Evolutionary conservation across 371 early-diverging fungal genomes (phyloP), one percentile per base, ranked within the genome.

Genomic region (Batrachochytrium dendrobatidis): DNA sequence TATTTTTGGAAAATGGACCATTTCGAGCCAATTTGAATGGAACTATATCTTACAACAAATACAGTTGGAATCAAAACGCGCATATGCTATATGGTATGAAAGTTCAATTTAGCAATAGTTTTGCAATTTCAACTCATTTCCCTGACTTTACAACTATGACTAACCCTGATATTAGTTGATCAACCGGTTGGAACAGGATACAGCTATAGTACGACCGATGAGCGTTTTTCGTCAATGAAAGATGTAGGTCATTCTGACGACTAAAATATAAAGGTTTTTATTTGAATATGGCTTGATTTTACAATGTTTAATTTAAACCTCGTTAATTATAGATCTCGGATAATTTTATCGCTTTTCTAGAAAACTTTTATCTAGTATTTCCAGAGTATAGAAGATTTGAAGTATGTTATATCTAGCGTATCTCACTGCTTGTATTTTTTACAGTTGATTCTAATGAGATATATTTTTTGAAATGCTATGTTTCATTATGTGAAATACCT

Each of bases 141-240:
- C 51, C 45, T 24, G 22, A 46, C 18, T 71, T 56, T 53, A 2
- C 26, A 22, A 35, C 30, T 5, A 53, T 3, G 17, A 53, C 53
- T 34, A 50, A 55, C 0, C 35, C 61, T 34, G 58, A 58, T 15
- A 56, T n/a, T 68, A 86, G 89, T 92, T 44, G 93, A 92, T 67
- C 91, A 91, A 57, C 93, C 93, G 24, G 82, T 86, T 15, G 90
- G 90, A 15, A 90, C 91, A 22, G 93, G 93, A 3, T 87, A 86
- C 34, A 86, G 86, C 63, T 83, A 77, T 63, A 71, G 74, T 44
- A 62, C 74, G 69, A 73, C 20, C 3, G 46, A 26, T 26, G 46
- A 45, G 46, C 26, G 5, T 26, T 3, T 3, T 20, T 3, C 24
- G 12, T 24, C 46, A 12, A 20, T 45, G 6, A 3, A 3, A 5